Evolutionary conservation across 768 basidiomycete species (phyloP).

Genomic region (Pulveroboletus ravenelii): DNA sequence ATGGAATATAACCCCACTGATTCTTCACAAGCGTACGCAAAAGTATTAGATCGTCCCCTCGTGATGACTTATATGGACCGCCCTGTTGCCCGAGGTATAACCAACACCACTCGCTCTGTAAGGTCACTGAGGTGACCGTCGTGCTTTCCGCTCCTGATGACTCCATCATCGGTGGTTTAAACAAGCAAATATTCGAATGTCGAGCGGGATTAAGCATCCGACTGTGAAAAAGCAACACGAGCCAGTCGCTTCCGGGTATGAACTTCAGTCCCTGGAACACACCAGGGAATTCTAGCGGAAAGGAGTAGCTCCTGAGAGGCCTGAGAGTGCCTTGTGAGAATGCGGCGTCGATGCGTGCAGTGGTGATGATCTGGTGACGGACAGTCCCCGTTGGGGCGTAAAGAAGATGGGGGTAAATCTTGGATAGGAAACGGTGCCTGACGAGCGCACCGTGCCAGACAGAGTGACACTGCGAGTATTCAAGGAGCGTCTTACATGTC

Average conservation of each 20-base stretch:
- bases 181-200: slow-evolving; percentile 28
- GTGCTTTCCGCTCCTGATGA: neutral
- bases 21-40: slow-evolving; percentile 25
- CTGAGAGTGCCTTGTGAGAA: slow-evolving; percentile 13
- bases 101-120: slow-evolving; percentile 31
- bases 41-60: slow-evolving; percentile 27
- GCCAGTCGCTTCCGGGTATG: slow-evolving; percentile 27
- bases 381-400: slow-evolving; percentile 14
- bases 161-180: slow-evolving; percentile 14
- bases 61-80: slow-evolving; percentile 31
- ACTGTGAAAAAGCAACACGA: slow-evolving; percentile 30
- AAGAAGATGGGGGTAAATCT: slow-evolving; percentile 23
- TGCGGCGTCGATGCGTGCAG: slow-evolving; percentile 21
- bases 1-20: slow-evolving; percentile 11
- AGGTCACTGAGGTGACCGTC: slow-evolving; percentile 16
- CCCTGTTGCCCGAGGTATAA: slow-evolving; percentile 8
- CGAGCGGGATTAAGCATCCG: slow-evolving; percentile 26
- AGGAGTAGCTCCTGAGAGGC: slow-evolving; percentile 22
- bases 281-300: slow-evolving; percentile 27
- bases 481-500: slow-evolving; percentile 25
- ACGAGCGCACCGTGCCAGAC: slow-evolving; percentile 24
- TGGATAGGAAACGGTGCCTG: slow-evolving; percentile 20
- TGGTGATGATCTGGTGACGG: slow-evolving; percentile 22
- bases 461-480: slow-evolving; percentile 21
- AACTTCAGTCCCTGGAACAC: slow-evolving; percentile 30